Conservation (phyloP, 371 early-diverging fungal species). For the Rhizopus microsporus region DNA sequence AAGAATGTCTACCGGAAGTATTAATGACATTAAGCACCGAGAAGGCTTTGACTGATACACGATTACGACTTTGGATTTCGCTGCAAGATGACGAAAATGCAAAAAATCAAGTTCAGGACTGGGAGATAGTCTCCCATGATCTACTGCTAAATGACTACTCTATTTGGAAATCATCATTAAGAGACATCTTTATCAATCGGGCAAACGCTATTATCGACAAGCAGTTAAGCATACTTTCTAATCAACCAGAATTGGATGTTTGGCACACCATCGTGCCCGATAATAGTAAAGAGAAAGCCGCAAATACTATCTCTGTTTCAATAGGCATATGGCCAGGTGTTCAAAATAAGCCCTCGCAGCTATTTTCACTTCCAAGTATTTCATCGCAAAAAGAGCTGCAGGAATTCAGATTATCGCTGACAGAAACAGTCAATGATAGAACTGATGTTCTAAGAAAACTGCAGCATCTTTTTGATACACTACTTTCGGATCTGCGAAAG, state of each 20-base stretch:
- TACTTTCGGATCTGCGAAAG: conserved; percentile 15
- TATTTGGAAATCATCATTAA: conserved; percentile 43
- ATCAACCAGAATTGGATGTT: conserved; percentile 38
- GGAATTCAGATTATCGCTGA: conserved; percentile 26
- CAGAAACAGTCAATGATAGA: conserved; percentile 29
- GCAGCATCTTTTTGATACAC: conserved; percentile 28
- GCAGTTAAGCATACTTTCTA: conserved; percentile 27
- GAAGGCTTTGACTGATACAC: conserved; percentile 30
- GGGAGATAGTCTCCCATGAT: conserved; percentile 20
- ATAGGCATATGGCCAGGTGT: conserved; percentile 23
- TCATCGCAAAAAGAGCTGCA: conserved; percentile 30
- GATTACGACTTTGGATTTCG: conserved; percentile 38
- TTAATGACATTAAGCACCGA: conserved; percentile 41
- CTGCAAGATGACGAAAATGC: conserved; percentile 37
- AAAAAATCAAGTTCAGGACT: conserved; percentile 11
- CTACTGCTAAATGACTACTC: conserved; percentile 33
- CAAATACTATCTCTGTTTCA: conserved; percentile 13
- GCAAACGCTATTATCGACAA: conserved; percentile 38
- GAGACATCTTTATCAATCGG: conserved; percentile 37
- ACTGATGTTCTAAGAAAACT: conserved; percentile 19
- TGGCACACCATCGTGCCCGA: conserved; percentile 34
- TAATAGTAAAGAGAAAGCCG: conserved; percentile 5
- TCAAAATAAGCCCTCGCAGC: conserved; percentile 7
- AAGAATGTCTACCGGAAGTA: conserved; percentile 25
- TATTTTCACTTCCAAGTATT: conserved; percentile 26